These are phyloP conservation scores for Selaginella tamariscina DNA, from an alignment of 75 land plant genomes.

Conservation along the genomic window DNA sequence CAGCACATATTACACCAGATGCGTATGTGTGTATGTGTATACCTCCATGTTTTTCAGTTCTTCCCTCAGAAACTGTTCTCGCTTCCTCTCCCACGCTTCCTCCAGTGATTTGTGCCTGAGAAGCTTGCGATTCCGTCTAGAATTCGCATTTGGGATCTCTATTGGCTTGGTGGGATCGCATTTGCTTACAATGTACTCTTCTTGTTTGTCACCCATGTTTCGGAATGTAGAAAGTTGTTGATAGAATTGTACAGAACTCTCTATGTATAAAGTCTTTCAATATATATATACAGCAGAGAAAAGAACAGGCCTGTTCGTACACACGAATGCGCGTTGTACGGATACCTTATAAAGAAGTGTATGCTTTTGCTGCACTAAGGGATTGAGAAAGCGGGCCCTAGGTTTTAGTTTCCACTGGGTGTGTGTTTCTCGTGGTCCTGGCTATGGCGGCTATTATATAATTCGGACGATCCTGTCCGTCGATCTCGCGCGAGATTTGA, in stretches of 20 bases:
- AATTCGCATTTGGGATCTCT: not conserved
- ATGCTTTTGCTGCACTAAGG: not conserved
- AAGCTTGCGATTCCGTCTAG: not conserved
- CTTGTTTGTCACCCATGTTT: not conserved
- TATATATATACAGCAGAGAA: not conserved
- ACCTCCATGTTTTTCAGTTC: not conserved
- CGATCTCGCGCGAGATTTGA: too few relatives aligned
- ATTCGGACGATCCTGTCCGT: too few relatives aligned
- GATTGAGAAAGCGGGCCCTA: not conserved
- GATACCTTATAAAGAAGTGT: not conserved
- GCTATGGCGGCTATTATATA: slow-evolving; percentile 4
- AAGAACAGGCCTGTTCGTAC: not conserved
- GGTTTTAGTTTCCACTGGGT: not conserved
- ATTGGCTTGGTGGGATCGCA: too few relatives aligned
- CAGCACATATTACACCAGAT: too few relatives aligned
- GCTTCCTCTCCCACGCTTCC: not conserved
- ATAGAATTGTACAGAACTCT: not conserved
- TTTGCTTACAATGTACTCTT: not conserved
- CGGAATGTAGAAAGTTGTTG: not conserved
- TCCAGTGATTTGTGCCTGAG: not conserved
- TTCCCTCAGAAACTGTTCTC: not conserved
- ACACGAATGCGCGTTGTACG: not conserved
- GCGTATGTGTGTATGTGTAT: too few relatives aligned
- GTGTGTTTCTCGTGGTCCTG: not conserved
- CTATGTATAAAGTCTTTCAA: not conserved